Conservation (phyloP, 305 asterid genomes). For the Fraxinus ornus region DNA sequence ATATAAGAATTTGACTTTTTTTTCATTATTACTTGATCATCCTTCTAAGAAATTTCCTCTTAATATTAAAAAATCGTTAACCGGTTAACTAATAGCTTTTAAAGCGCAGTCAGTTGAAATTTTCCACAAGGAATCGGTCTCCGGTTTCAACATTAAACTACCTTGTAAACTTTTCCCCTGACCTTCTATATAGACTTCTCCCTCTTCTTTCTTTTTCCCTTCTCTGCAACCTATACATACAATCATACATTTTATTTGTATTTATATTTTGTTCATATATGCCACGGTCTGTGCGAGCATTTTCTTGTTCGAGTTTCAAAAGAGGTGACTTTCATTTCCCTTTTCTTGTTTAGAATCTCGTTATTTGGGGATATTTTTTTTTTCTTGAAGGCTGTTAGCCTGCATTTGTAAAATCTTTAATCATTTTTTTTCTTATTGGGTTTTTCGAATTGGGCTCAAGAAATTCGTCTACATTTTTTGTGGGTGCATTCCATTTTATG, state of each 20-base stretch:
- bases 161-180: not conserved
- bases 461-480: not conserved
- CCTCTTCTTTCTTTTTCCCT: not conserved
- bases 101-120: not conserved
- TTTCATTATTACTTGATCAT: not conserved
- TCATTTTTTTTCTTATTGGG: too few species aligned
- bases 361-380: not conserved
- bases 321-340: not conserved
- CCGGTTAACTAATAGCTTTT: not conserved
- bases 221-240: not conserved
- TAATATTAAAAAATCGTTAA: not conserved
- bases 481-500: not conserved
- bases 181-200: not conserved
- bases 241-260: not conserved
- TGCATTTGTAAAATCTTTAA: too few species aligned
- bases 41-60: not conserved
- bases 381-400: too few species aligned
- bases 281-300: not conserved
- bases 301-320: not conserved
- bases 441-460: not conserved
- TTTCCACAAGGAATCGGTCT: not conserved
- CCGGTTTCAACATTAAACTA: not conserved
- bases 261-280: not conserved
- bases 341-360: not conserved
- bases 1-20: not conserved